A percentile compares a stretch with the other conserved stretches of the same genome.
phyloP scores from a whole-genome alignment of 768 basidiomycete genomes.

The Sarcodon sp. region DNA sequence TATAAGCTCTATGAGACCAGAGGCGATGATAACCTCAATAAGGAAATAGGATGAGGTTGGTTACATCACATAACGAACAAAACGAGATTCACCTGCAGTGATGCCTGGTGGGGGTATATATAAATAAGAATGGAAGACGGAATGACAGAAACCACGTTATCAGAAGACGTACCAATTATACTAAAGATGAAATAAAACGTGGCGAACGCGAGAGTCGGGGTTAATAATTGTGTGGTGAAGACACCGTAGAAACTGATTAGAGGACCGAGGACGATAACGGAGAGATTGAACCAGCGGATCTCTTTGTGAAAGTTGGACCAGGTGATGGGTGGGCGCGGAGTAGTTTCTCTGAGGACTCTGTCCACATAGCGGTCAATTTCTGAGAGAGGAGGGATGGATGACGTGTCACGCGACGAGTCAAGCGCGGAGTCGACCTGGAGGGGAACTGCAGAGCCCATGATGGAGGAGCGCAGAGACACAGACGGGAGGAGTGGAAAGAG shows the following conservation, averaged over 20 bases:
- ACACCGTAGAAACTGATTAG: slow-evolving; percentile 56
- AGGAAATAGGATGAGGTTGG: slow-evolving; percentile 11
- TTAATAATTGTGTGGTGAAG: slow-evolving; percentile 31
- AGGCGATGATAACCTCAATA: slow-evolving; percentile 35
- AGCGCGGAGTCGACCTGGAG: neutral
- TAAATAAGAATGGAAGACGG: neutral
- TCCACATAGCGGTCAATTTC: neutral
- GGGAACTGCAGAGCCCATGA: neutral
- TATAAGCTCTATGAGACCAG: slow-evolving; percentile 45
- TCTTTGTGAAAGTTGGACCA: slow-evolving; percentile 14
- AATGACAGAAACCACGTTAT: neutral
- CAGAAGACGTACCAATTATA: slow-evolving; percentile 26
- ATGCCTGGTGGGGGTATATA: slow-evolving; percentile 7
- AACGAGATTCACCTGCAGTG: slow-evolving; percentile 8
- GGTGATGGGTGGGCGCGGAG: slow-evolving; percentile 31
- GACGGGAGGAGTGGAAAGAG: neutral
- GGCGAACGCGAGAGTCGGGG: slow-evolving; percentile 47
- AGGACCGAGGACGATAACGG: slow-evolving; percentile 59
- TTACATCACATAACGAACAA: slow-evolving; percentile 2
- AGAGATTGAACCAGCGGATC: slow-evolving; percentile 69
- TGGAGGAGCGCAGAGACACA: neutral
- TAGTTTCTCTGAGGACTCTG: neutral
- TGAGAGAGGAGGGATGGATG: neutral
- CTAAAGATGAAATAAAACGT: slow-evolving; percentile 72
- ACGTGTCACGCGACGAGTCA: neutral